phyloP scores from a whole-genome alignment of 805 yeast species.

The Spathaspora gorwiae region DNA sequence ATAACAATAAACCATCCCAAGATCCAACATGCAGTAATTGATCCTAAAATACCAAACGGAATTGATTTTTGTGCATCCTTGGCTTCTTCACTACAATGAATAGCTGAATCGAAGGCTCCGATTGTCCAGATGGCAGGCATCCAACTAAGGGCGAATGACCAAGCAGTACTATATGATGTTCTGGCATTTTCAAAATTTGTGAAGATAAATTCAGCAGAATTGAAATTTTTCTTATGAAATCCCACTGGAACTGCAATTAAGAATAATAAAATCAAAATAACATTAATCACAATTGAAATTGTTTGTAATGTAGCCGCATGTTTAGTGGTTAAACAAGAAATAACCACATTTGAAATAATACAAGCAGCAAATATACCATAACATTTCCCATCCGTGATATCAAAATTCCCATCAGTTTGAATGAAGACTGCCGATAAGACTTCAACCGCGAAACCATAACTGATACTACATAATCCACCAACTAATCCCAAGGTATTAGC shows the following conservation, averaged over 20 bases:
- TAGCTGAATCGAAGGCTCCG: constrained; percentile 63
- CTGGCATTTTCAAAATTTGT: constrained; percentile 46
- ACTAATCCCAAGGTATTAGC: constrained; percentile 61
- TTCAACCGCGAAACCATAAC: constrained; percentile 60
- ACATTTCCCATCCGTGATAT: constrained; percentile 45
- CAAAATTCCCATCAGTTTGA: constrained; percentile 49
- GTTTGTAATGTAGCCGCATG: constrained; percentile 55
- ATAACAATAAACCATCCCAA: constrained; percentile 53
- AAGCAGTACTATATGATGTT: constrained; percentile 25
- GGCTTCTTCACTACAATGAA: constrained; percentile 68
- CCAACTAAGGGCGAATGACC: constrained; percentile 46
- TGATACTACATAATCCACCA: constrained; percentile 61
- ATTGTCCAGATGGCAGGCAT: constrained; percentile 72
- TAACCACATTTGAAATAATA: constrained; percentile 44
- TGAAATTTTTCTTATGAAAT: constrained; percentile 22
- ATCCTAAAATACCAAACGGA: constrained; percentile 56
- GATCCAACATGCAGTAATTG: constrained; percentile 50
- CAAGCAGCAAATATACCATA: constrained; percentile 65
- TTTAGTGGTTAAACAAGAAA: constrained; percentile 53
- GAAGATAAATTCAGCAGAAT: constrained; percentile 42
- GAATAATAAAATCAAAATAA: constrained; percentile 46
- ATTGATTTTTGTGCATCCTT: constrained; percentile 55
- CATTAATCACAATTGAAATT: constrained; percentile 50
- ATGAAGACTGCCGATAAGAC: constrained; percentile 53
- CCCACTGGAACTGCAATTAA: constrained; percentile 63